Evolutionary conservation across 345 rosid species (phyloP).

Genomic region (Salix brachista): DNA sequence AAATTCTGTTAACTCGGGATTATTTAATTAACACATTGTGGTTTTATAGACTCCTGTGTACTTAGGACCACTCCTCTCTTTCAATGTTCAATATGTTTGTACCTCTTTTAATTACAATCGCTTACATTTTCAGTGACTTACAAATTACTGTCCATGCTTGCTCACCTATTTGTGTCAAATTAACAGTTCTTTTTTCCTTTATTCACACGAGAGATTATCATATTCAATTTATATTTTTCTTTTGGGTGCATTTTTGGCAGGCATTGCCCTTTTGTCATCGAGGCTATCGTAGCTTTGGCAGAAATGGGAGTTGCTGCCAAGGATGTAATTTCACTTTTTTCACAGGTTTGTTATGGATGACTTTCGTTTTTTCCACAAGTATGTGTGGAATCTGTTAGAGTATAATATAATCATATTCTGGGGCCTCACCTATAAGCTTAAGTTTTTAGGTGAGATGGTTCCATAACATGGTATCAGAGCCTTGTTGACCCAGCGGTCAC

Average conservation of each 20-base stretch:
- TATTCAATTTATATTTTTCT: not conserved
- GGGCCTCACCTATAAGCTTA: no score
- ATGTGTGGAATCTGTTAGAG: no score
- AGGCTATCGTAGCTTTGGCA: constrained; percentile 85
- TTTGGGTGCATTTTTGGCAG: constrained; percentile 36
- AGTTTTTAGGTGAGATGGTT: no score
- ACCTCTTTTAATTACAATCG: not conserved
- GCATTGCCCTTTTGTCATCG: constrained; percentile 79
- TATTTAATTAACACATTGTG: not conserved
- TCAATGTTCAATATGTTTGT: not conserved
- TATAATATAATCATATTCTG: no score
- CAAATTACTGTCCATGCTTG: not conserved
- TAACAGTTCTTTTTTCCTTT: not conserved
- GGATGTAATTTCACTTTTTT: constrained; percentile 69
- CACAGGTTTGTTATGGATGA: constrained; percentile 58
- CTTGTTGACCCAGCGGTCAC: no score
- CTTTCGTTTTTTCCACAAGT: not conserved
- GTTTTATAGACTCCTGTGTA: not conserved
- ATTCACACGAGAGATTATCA: not conserved
- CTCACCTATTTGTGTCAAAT: not conserved
- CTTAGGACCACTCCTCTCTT: not conserved
- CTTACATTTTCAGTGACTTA: not conserved
- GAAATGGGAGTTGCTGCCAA: constrained; percentile 85
- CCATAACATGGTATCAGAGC: no score
- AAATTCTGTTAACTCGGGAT: not conserved